Evolutionary conservation across 306 rosid species (phyloP).

Genomic region (Begonia loranthoides): DNA sequence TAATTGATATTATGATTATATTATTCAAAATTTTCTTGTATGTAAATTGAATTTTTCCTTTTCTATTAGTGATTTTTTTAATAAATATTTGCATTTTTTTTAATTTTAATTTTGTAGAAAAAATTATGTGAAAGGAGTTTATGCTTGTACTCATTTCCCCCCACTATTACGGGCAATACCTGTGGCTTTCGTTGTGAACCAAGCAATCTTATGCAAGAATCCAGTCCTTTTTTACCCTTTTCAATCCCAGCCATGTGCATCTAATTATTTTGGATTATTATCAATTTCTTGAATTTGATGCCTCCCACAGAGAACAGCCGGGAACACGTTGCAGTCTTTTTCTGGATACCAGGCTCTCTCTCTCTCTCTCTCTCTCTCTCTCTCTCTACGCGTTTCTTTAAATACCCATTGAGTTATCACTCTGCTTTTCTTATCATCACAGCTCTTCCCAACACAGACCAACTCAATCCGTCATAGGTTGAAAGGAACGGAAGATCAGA

Average conservation of each 20-base stretch:
- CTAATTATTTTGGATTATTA: neutral
- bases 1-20: neutral
- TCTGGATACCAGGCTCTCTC: neutral
- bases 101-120: too few relatives aligned
- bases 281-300: neutral
- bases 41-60: conserved; percentile 1
- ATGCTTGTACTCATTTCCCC: conserved; percentile 1
- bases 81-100: neutral
- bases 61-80: too few relatives aligned
- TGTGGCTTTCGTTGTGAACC: too few relatives aligned
- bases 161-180: neutral
- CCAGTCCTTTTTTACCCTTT: too few relatives aligned
- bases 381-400: neutral
- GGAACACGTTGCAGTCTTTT: neutral
- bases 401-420: neutral
- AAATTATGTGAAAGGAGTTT: too few relatives aligned
- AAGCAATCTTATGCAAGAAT: too few relatives aligned
- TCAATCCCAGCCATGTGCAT: conserved; percentile 7
- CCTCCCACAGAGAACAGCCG: neutral
- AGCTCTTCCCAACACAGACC: conserved; percentile 9
- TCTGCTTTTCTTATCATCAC: neutral
- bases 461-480: conserved; percentile 14
- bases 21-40: neutral
- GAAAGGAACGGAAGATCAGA: neutral
- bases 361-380: neutral